These are phyloP conservation scores for Rhynchosporium secalis DNA, from an alignment of 2,329 filamentous ascomycete species.

Conservation along the genomic window DNA sequence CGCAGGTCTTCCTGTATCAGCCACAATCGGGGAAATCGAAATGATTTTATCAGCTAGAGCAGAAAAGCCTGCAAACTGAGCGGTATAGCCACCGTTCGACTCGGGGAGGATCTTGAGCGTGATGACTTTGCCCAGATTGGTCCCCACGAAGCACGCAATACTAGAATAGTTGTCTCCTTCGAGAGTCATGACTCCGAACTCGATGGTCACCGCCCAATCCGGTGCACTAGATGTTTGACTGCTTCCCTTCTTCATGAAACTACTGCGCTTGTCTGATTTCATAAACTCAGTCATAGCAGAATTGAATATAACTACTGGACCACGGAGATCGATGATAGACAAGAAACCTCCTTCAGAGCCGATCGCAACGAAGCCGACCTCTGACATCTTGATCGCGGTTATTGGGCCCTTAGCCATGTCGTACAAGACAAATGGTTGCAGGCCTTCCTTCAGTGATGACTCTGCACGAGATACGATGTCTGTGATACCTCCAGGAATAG, in stretches of 20 bases:
- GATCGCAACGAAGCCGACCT: slow-evolving; percentile 86
- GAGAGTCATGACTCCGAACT: slow-evolving; percentile 91
- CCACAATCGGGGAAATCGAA: slow-evolving; percentile 75
- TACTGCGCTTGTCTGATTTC: slow-evolving; percentile 74
- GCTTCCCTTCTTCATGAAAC: slow-evolving; percentile 63
- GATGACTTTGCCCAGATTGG: slow-evolving; percentile 76
- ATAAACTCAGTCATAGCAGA: slow-evolving; percentile 70
- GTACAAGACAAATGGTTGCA: slow-evolving; percentile 78
- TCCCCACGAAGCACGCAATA: slow-evolving; percentile 89
- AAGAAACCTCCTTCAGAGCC: slow-evolving; percentile 83
- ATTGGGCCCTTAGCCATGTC: slow-evolving; percentile 82
- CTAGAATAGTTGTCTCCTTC: slow-evolving; percentile 96
- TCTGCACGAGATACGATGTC: slow-evolving; percentile 75
- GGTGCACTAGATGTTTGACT: slow-evolving; percentile 49
- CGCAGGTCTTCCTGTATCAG: slow-evolving; percentile 74
- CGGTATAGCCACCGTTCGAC: slow-evolving; percentile 66
- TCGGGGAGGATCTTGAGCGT: slow-evolving; percentile 90
- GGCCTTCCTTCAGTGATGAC: slow-evolving; percentile 70
- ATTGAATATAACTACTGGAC: slow-evolving; percentile 79
- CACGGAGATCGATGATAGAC: slow-evolving; percentile 82
- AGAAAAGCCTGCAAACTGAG: slow-evolving; percentile 67
- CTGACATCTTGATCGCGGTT: slow-evolving; percentile 78
- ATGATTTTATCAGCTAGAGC: slow-evolving; percentile 70
- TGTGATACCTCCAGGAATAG: slow-evolving; percentile 69
- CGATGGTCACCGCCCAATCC: slow-evolving; percentile 79